Evolutionary conservation across 75 land plant genomes (phyloP).

Genomic region (Adiantum capillusveneris): DNA sequence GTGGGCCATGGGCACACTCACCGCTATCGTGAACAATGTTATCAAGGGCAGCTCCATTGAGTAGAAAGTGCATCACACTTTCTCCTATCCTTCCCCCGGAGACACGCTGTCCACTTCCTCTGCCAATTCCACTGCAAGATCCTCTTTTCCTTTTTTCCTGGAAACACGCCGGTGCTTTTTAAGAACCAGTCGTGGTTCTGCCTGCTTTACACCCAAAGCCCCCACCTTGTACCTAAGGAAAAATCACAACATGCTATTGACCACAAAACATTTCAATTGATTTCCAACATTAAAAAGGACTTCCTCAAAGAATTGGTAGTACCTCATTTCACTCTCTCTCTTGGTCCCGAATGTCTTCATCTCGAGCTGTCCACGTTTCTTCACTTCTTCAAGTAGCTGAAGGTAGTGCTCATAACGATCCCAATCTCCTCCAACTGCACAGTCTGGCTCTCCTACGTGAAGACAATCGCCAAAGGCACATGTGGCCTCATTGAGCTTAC

Average conservation of each 20-base stretch:
- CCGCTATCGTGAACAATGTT: no score
- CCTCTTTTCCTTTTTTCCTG: slow-evolving; percentile 59
- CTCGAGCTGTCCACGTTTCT: slow-evolving; percentile 75
- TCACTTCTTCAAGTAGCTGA: slow-evolving; percentile 84
- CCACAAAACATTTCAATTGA: neutral
- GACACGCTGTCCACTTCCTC: slow-evolving; percentile 19
- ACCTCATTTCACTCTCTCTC: slow-evolving; percentile 85
- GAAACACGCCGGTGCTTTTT: slow-evolving; percentile 79
- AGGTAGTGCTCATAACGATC: slow-evolving; percentile 85
- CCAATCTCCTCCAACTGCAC: slow-evolving; percentile 81
- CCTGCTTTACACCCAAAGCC: slow-evolving; percentile 68
- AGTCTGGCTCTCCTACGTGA: slow-evolving; percentile 83
- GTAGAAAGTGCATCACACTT: no score
- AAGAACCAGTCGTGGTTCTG: slow-evolving; percentile 66
- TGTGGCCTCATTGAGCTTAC: slow-evolving; percentile 17
- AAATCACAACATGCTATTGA: slow-evolving; percentile 5
- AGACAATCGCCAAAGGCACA: slow-evolving; percentile 78
- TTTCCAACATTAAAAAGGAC: neutral
- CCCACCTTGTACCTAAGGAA: slow-evolving; percentile 60
- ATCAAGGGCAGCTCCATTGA: no score
- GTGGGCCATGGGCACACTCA: no score
- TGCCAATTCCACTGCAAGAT: slow-evolving; percentile 50
- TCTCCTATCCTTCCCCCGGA: neutral
- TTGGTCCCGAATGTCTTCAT: slow-evolving; percentile 85
- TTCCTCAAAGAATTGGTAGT: neutral